Base-by-base conservation (phyloP, 768 basidiomycete genomes). In the Strobilomyces dryophilus region DNA sequence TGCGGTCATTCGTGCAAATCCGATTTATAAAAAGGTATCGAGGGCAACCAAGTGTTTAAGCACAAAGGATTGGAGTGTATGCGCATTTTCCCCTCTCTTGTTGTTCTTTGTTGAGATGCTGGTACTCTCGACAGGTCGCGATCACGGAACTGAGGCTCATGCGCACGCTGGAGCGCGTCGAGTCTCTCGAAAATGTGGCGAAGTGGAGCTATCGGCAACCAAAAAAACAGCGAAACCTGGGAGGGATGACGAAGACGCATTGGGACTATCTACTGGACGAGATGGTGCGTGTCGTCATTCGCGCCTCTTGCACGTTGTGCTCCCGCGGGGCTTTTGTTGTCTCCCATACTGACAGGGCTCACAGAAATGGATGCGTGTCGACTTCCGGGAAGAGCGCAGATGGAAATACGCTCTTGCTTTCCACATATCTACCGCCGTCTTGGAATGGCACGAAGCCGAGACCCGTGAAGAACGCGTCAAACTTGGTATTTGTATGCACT, bases 261-360 rank as follows among this genome's bases (percentile, higher is more conserved):
- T 95, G 92, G 92, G 97, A 98, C 66, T 89, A 94, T 69, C 76
- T 99, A 32, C 71, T 99, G 69, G 95, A 98, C 55, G 97, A 99
- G 71, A 93, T 98, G 93, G 92, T 91, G 50, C 60, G 80, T 73
- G 18, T 27, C 37, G 17, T 40, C 31, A 5, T 61, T 42, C 9
- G 17, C 43, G 6, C 29, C 12, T 58, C 41, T 42, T 46, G 21
- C 14, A 27, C 26, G 45, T 52, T 21, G 44, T 39, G 17, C 36
- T 40, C 24, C 43, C 14, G 45, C 35, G 24, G 46, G 35, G n/a
- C 37, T 39, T 39, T 24, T 34, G 21, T 26, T 39, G 8, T 52
- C 32, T 21, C 35, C 47, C 39, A 31, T 41, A 14, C 21, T 41
- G 26, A 42, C 0, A 26, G 36, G 14, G 24, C 64, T 67, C 41